Conservation (phyloP, 176 grass and related monocot species). For the Triticum timopheevii region DNA sequence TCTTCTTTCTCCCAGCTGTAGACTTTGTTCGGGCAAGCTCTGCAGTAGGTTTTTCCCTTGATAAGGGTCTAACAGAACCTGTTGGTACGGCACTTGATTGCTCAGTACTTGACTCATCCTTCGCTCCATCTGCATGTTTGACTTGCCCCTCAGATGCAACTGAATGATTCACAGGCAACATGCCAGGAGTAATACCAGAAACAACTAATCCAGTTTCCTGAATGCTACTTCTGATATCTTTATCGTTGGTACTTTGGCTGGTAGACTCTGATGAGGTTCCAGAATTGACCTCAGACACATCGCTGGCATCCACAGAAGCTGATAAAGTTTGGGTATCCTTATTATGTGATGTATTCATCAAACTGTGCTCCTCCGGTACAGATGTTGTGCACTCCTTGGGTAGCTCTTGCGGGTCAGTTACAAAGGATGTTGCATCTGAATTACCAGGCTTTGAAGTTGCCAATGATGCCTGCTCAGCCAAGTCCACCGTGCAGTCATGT, state of each 20-base stretch:
- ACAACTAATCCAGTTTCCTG: conserved; percentile 19
- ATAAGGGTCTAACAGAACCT: conserved; percentile 30
- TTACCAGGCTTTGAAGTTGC: conserved; percentile 7
- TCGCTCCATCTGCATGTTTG: conserved; percentile 39
- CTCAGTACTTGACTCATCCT: conserved; percentile 44
- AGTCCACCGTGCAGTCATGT: not conserved
- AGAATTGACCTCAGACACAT: not conserved
- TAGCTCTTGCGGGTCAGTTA: conserved; percentile 25
- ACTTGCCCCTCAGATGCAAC: conserved; percentile 29
- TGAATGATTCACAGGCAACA: not conserved
- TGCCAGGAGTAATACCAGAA: conserved; percentile 10
- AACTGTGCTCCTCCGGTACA: conserved; percentile 23
- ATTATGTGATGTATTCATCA: not conserved
- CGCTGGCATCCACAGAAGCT: conserved; percentile 22
- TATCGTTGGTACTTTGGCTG: conserved; percentile 27
- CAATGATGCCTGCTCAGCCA: conserved; percentile 28
- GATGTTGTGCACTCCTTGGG: conserved; percentile 21
- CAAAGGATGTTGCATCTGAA: conserved; percentile 16
- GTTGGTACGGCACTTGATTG: conserved; percentile 28
- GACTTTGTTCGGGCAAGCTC: conserved; percentile 55
- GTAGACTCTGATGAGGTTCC: conserved; percentile 30
- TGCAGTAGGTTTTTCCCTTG: conserved; percentile 60
- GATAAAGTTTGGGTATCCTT: conserved; percentile 3
- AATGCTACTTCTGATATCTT: conserved; percentile 31
- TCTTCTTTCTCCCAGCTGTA: conserved; percentile 52